phyloP scores from a whole-genome alignment of 1,284 basidiomycete species.

The Apiotrichum laibachii region DNA sequence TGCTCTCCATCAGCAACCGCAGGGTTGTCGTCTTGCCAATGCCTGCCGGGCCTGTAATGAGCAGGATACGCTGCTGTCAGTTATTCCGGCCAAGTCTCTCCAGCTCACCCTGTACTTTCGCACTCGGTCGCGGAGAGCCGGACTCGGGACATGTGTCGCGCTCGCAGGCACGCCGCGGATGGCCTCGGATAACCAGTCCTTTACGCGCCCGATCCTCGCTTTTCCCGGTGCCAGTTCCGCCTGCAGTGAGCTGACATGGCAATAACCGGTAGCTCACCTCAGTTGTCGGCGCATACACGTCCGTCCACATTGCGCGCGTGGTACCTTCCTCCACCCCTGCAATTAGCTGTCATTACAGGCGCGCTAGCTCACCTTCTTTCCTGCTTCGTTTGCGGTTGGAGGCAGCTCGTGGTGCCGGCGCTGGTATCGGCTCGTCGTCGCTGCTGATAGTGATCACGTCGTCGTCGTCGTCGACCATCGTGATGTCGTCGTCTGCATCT shows the following conservation, averaged over 20 bases:
- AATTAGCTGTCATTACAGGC: background rate
- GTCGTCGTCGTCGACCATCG: too few species aligned
- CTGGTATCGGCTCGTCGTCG: too few species aligned
- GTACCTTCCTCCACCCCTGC: background rate
- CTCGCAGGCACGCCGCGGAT: slow-evolving; percentile 57
- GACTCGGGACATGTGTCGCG: slow-evolving; percentile 25
- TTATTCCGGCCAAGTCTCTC: background rate
- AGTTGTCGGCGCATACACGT: slow-evolving; percentile 65
- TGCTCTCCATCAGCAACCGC: slow-evolving; percentile 67
- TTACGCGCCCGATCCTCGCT: slow-evolving; percentile 78
- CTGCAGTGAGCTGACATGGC: slow-evolving; percentile 49
- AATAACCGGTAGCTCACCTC: slow-evolving; percentile 54
- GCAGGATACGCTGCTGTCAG: slow-evolving; percentile 67
- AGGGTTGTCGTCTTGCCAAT: slow-evolving; percentile 86
- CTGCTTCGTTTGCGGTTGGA: too few species aligned
- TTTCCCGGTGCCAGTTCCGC: slow-evolving; percentile 83
- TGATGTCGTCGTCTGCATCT: too few species aligned
- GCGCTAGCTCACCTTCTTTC: too few species aligned
- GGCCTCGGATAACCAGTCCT: slow-evolving; percentile 80
- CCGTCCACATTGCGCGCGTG: slow-evolving; percentile 63
- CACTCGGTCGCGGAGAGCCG: slow-evolving; percentile 58
- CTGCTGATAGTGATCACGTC: too few species aligned
- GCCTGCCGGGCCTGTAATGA: slow-evolving; percentile 84
- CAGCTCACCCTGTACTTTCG: slow-evolving; percentile 70
- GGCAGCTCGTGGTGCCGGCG: too few species aligned